phyloP scores from a whole-genome alignment of 352 stramenopile genomes.

The Phytophthora aleatoria region DNA sequence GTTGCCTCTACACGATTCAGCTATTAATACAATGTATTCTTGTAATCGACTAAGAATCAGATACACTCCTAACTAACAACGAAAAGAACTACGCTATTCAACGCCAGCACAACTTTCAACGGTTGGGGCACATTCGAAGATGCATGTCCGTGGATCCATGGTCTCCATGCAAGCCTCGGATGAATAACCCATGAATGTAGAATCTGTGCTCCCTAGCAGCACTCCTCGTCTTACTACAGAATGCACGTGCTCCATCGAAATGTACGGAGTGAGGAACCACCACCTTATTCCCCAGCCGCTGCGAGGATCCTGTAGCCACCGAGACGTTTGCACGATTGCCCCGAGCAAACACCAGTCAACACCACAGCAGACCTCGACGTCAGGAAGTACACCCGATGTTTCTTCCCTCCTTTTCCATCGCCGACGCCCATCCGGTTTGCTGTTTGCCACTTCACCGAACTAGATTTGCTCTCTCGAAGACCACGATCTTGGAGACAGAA shows the following conservation, averaged over 20 bases:
- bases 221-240: neutral
- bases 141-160: neutral
- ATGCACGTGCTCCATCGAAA: neutral
- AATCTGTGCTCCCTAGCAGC: conserved; percentile 3
- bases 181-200: conserved; percentile 7
- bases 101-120: neutral
- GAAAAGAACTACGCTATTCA: neutral
- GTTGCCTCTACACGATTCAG: no score
- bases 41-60: neutral
- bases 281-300: conserved; percentile 22
- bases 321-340: conserved; percentile 11
- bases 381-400: conserved; percentile 19
- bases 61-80: neutral
- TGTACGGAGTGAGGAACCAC: conserved; percentile 11
- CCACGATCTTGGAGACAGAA: conserved; percentile 2
- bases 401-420: conserved; percentile 8
- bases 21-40: no score
- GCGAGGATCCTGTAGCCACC: conserved; percentile 10
- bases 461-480: neutral
- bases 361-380: conserved; percentile 10
- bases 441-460: conserved; percentile 15
- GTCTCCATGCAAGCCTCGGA: neutral
- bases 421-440: conserved; percentile 10
- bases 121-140: neutral
- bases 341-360: neutral